Percentiles rank a stretch among this genome's conserved stretches.
Conservation (phyloP, 225 moss, liverwort and hornwort species). For the Asterella californica region DNA sequence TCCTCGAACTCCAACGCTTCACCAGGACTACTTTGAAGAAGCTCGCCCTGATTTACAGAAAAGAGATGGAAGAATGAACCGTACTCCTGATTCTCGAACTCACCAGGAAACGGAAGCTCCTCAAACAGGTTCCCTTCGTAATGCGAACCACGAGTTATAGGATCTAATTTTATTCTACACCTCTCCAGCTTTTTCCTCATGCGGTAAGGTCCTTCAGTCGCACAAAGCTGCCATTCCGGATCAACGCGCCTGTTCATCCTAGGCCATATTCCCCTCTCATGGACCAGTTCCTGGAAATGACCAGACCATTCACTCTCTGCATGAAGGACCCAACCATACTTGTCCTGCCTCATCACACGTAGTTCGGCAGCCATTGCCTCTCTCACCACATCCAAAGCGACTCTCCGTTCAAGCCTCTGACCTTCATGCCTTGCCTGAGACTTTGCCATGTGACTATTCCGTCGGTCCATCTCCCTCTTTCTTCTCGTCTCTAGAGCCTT, state of each 20-base stretch:
- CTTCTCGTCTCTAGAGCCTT: slow-evolving; percentile 75
- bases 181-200: slow-evolving; percentile 99
- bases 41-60: slow-evolving; percentile 44
- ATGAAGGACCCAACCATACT: slow-evolving; percentile 98
- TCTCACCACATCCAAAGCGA: slow-evolving; percentile 71
- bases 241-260: slow-evolving; percentile 60
- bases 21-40: slow-evolving; percentile 42
- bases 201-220: slow-evolving; percentile 95
- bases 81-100: slow-evolving; percentile 22
- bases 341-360: slow-evolving; percentile 87
- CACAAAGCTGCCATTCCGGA: slow-evolving; percentile 76
- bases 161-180: slow-evolving; percentile 61
- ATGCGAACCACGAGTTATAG: slow-evolving; percentile 27
- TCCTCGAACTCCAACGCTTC: slow-evolving; percentile 53
- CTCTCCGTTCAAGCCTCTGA: slow-evolving; percentile 51
- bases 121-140: slow-evolving; percentile 12
- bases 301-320: slow-evolving; percentile 93
- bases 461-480: slow-evolving; percentile 84
- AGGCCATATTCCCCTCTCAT: slow-evolving; percentile 96
- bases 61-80: slow-evolving; percentile 47
- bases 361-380: slow-evolving; percentile 78
- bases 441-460: slow-evolving; percentile 59
- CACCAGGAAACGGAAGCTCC: slow-evolving; percentile 18
- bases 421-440: slow-evolving; percentile 64
- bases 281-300: slow-evolving; percentile 86